These are phyloP conservation scores for Boletus sensibilis DNA, from an alignment of 768 basidiomycete species.

Conservation along the genomic window DNA sequence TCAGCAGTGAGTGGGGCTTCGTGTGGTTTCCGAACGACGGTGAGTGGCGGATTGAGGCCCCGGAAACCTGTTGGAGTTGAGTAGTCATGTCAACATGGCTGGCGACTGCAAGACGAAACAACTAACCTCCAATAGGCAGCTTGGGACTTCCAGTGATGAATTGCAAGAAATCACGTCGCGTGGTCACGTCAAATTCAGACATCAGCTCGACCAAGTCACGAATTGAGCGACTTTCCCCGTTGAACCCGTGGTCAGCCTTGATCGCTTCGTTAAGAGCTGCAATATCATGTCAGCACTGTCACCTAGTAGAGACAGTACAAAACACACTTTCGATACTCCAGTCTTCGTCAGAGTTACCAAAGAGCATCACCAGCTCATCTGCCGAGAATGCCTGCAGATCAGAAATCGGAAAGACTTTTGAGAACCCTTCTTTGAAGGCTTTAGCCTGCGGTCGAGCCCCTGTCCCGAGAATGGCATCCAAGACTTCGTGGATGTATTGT, in stretches of 20 bases:
- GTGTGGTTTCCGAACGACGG: constrained; percentile 95
- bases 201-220: constrained; percentile 85
- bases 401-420: constrained; percentile 90
- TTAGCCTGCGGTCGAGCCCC: constrained; percentile 78
- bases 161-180: constrained; percentile 86
- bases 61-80: constrained; percentile 68
- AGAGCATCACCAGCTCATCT: constrained; percentile 93
- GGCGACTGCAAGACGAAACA: not conserved
- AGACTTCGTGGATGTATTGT: constrained; percentile 83
- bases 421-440: constrained; percentile 93
- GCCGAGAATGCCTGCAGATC: constrained; percentile 92
- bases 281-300: constrained; percentile 1
- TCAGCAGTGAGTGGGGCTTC: constrained; percentile 89
- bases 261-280: constrained; percentile 83
- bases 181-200: constrained; percentile 68
- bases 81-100: not conserved
- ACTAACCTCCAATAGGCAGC: constrained; percentile 88
- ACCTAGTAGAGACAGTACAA: not conserved
- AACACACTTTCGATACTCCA: constrained; percentile 88
- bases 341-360: constrained; percentile 97
- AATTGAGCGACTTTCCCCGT: constrained; percentile 90
- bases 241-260: constrained; percentile 98
- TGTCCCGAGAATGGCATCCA: constrained; percentile 84
- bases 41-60: constrained; percentile 88
- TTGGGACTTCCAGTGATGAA: constrained; percentile 98